Evolutionary conservation across 352 stramenopile genomes (phyloP), one percentile per base, ranked within the genome.

Genomic region (Thalassiosira mediterranea): DNA sequence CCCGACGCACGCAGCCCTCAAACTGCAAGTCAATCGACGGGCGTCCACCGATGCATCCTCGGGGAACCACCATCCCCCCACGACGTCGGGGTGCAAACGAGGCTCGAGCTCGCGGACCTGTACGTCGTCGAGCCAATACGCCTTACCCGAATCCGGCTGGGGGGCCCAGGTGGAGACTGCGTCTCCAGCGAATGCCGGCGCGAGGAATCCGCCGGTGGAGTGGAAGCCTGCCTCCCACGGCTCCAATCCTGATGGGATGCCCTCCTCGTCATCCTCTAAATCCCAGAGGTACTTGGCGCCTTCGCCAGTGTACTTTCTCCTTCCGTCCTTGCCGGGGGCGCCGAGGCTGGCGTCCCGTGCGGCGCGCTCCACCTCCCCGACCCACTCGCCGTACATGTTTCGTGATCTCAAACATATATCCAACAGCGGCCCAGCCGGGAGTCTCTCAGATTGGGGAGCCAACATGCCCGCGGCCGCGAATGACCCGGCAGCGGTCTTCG

Each of bases 41-140:
- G 87, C 85, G 73, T 93, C 87, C 0, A 93, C 87, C 48, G 67
- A 86, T 26, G 84, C 85, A 81, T 93, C 87, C 48, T 93, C 83
- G 8, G 82, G 83, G 64, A 93, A 93, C 87, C 87, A 93, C 83
- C 83, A 93, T 31, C 85, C 87, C 13, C 87, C 87, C 32, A 90
- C 62, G 0, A 93, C 83, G 19, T 86, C 44, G 0, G 72, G 72
- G 57, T 86, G 65, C 0, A 93, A 40, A 54, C 76, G 59, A 0
- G 87, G 87, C 76, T 93, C 87, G 17, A 91, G 42, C 56, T 93
- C 87, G 26, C 73, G 66, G 8, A 89, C 82, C 64, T 93, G 87
- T 17, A 75, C 67, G 0, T 73, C 72, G 57, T 93, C 87, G 10
- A 93, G 67, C 87, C 87, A 93, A 21, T 62, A 69, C 1, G 87